These are phyloP conservation scores for Crithidia acanthocephali DNA, from an alignment of 208 protist genomes.

Conservation along the genomic window DNA sequence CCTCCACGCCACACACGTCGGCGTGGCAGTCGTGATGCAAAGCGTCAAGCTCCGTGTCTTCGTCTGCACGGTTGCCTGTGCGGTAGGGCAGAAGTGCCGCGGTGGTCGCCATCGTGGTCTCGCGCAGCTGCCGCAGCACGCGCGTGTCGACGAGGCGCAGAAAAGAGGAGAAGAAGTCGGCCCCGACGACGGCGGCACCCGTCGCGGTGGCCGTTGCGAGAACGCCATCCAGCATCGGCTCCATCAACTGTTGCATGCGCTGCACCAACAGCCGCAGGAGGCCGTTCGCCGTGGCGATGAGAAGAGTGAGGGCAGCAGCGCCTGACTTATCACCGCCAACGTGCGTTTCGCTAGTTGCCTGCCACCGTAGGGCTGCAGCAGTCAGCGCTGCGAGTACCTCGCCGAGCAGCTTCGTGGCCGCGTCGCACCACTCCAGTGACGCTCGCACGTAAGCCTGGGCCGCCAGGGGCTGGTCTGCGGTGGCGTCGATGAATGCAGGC, in stretches of 20 bases:
- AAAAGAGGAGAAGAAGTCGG: conserved; percentile 24
- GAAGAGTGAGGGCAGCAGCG: background rate
- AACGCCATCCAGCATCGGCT: conserved; percentile 25
- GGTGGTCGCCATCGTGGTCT: conserved; percentile 2
- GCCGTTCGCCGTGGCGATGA: conserved; percentile 23
- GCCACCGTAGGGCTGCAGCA: too few relatives aligned
- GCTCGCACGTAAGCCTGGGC: conserved; percentile 33
- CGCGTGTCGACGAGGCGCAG: conserved; percentile 14
- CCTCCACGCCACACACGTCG: conserved; percentile 1
- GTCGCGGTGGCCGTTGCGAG: conserved; percentile 16
- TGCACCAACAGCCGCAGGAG: conserved; percentile 30
- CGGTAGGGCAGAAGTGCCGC: background rate
- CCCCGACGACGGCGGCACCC: conserved; percentile 13
- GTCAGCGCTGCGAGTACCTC: conserved; percentile 4
- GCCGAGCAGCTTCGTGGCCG: conserved; percentile 7
- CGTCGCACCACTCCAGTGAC: conserved; percentile 20
- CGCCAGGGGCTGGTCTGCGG: conserved; percentile 14
- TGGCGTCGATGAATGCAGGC: conserved; percentile 11
- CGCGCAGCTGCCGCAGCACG: conserved; percentile 20
- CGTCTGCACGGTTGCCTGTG: background rate
- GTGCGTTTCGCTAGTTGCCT: too few relatives aligned
- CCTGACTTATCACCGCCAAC: too few relatives aligned
- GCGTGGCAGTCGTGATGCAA: background rate
- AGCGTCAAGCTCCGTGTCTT: too few relatives aligned
- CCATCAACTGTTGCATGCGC: conserved; percentile 31